These are phyloP conservation scores for Trypanosomatidae sp. DNA, from an alignment of 208 protist species.

Conservation along the genomic window DNA sequence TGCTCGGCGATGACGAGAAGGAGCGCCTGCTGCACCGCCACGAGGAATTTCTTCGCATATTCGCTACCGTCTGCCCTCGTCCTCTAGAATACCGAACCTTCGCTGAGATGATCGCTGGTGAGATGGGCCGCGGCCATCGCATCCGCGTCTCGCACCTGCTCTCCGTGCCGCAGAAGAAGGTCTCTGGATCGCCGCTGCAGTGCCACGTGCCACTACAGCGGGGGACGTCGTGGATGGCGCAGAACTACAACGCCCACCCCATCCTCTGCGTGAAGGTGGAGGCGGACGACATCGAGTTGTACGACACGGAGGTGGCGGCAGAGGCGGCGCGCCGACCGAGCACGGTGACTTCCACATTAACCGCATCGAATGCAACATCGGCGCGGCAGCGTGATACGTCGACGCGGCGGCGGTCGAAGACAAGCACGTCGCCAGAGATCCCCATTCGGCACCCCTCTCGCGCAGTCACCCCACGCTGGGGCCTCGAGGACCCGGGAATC, in stretches of 20 bases:
- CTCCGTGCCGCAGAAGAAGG: background rate
- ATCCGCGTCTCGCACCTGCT: slow-evolving; percentile 1
- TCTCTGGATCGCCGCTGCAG: background rate
- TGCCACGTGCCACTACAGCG: no score
- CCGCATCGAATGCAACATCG: background rate
- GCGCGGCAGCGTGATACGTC: background rate
- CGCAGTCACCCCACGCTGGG: slow-evolving; percentile 6
- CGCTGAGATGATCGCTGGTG: slow-evolving; percentile 2
- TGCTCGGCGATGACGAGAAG: slow-evolving; percentile 4
- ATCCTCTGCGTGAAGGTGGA: slow-evolving; percentile 17
- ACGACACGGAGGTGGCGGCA: no score
- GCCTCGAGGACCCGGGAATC: slow-evolving; percentile 16
- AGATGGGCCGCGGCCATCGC: background rate
- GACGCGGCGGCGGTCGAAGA: background rate
- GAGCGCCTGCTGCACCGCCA: slow-evolving; percentile 11
- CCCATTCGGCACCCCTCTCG: no score
- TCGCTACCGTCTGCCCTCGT: slow-evolving; percentile 16
- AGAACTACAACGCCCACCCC: background rate
- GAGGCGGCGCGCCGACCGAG: background rate
- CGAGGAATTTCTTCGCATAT: slow-evolving; percentile 7
- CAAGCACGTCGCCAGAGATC: no score
- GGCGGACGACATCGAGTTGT: slow-evolving; percentile 7
- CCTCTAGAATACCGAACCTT: slow-evolving; percentile 20
- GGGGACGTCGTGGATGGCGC: background rate
- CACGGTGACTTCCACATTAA: no score